Base-by-base conservation (phyloP, 2,329 filamentous ascomycete species). In the Sclerotinia subarctica region DNA sequence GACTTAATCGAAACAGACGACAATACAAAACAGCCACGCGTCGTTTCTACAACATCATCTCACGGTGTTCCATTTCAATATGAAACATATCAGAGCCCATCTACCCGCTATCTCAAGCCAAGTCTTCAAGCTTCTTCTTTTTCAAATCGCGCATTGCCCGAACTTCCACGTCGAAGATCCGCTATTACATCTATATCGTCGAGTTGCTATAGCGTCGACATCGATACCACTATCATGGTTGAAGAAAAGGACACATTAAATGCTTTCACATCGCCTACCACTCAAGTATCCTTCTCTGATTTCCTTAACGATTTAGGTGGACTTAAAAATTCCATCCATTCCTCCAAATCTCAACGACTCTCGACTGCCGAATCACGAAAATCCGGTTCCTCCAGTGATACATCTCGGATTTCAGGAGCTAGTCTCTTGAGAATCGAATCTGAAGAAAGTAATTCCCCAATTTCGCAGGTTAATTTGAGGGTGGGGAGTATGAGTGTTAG, bases 401-500 rank as follows among this genome's bases (percentile, higher is more conserved):
- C 71, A 53, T 73, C 73, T 29, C 68, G 71, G 5, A 58, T 57
- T 11, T 70, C 70, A 35, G 66, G 66, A 5, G 73, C 74, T 13
- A 70, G 64, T 15, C 42, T 72, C 10, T 51, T 69, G 7, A 46
- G 71, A 21, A 74, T 73, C 5, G 58, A 69, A 24, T 74, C 74
- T 81, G 82, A 86, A 38, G 52, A 52, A 24, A 85, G 88, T 71
- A 86, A 84, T 69, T 88, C 88, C 2, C 87, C 88, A 1, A 79
- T 90, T 26, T 86, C 88, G 0, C 89, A 90, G 76, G 90, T 93
- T 70, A 93, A 93, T 74, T 84, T 95, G 29, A 85, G 92, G 2
- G 88, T 93, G 21, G 91, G 90, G 5, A 93, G 91, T 2, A 88
- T 95, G 82, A 93, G 92, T 69, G 92, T 93, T 32, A 93, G 90